Evolutionary conservation across 345 rosid genomes (phyloP), one percentile per base, ranked within the genome.

Genomic region (Citrus maxima): DNA sequence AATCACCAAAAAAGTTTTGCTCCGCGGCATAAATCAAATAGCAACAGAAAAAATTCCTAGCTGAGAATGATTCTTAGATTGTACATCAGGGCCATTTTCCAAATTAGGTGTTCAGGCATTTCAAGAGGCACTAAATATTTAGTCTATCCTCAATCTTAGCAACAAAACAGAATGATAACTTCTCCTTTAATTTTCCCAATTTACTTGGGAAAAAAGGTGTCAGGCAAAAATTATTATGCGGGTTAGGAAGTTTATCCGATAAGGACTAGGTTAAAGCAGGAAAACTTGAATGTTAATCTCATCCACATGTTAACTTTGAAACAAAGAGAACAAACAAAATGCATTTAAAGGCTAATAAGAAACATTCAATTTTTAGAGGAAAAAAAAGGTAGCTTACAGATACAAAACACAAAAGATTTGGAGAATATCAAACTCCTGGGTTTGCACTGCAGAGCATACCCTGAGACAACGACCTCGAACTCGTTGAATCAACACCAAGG

Each of bases 391-490:
- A 82, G 91, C 92, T 93, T 90, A 89, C 96, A 80, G 88, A 88
- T 65, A 86, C 82, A 78, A 90, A 89, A 89, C 85, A 81, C 80
- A 86, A 75, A 86, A 91, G 82, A 87, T 84, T 80, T 83, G 86
- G 90, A 74, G 75, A 84, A 65, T 77, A 89, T 93, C 98, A 95
- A 92, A 92, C 98, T 85, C 98, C 98, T 81, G 97, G 98, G 79
- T 93, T 90, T 65, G 97, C 97, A 92, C 88, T 89, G 94, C 95
- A 90, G 76, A 95, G 86, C 99, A 90, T 93, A 93, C 97, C 98
- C 98, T 93, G 98, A 89, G 95, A 92, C 91, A 93, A 83, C 34
- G 98, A 95, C 86, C 97, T 88, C 25, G 97, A 90, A 72, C 88
- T 87, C 78, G 58, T 86, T 28, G 97, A 81, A 87, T 95, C 95